Conservation (phyloP, 331 rosid genomes). For the Rhamnella rubrinervis region DNA sequence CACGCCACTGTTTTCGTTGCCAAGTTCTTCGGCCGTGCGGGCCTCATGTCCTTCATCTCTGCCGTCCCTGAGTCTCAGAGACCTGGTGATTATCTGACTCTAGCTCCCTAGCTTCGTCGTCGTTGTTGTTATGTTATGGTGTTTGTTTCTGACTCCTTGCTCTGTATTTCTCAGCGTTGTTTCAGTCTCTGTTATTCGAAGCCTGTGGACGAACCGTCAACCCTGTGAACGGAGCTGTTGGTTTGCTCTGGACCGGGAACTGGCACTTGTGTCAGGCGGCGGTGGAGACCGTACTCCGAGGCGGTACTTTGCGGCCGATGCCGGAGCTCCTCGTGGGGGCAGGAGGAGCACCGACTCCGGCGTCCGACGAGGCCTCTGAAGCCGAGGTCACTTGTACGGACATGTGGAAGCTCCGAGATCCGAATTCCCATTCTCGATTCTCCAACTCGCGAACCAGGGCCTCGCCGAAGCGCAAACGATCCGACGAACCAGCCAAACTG, state of each 20-base stretch:
- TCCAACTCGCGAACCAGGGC: conserved; percentile 45
- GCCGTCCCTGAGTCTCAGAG: conserved; percentile 79
- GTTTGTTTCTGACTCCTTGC: neutral
- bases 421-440: conserved; percentile 39
- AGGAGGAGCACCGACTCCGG: conserved; percentile 29
- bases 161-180: conserved; percentile 52
- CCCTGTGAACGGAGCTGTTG: conserved; percentile 93
- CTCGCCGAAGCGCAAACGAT: conserved; percentile 57
- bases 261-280: conserved; percentile 97
- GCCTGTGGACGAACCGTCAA: conserved; percentile 93
- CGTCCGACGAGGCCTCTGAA: conserved; percentile 62
- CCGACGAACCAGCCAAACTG: conserved; percentile 26
- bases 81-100: conserved; percentile 47
- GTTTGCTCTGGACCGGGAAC: conserved; percentile 89
- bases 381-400: conserved; percentile 61
- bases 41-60: conserved; percentile 95
- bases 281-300: conserved; percentile 86
- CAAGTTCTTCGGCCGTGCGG: conserved; percentile 99
- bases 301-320: conserved; percentile 68
- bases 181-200: conserved; percentile 84
- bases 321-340: conserved; percentile 50
- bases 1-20: conserved; percentile 96
- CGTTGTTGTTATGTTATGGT: too few species aligned
- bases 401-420: conserved; percentile 57
- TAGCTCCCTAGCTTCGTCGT: too few species aligned